These are phyloP conservation scores for Suillus variegatus DNA, from an alignment of 768 basidiomycete genomes.

Conservation along the genomic window DNA sequence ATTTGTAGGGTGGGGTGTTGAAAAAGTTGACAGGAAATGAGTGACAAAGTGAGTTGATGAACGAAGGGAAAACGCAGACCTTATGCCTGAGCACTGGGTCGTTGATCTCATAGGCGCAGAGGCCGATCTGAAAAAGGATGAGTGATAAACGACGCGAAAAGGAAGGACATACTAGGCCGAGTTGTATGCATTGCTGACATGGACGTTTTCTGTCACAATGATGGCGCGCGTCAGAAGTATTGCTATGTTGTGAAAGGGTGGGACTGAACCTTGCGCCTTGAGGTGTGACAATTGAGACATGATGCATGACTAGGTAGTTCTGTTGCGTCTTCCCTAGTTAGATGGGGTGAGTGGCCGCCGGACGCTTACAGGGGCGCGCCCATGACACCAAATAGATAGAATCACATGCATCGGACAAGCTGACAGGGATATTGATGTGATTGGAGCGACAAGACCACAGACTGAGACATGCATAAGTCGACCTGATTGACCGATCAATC, in stretches of 20 bases:
- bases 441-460: too few relatives aligned
- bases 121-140: constrained; percentile 64
- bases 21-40: too few relatives aligned
- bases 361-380: too few relatives aligned
- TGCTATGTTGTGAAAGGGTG: constrained; percentile 1
- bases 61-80: constrained; percentile 41
- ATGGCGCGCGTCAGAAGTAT: constrained; percentile 7
- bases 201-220: constrained; percentile 93
- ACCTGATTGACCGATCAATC: too few relatives aligned
- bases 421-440: too few relatives aligned
- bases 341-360: too few relatives aligned
- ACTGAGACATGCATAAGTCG: too few relatives aligned
- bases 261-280: constrained; percentile 79
- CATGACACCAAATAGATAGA: too few relatives aligned
- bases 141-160: constrained; percentile 7
- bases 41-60: too few relatives aligned
- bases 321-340: constrained; percentile 86
- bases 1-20: too few relatives aligned
- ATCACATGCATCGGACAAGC: too few relatives aligned
- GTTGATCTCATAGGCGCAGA: constrained; percentile 94
- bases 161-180: constrained; percentile 64
- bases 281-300: constrained; percentile 89
- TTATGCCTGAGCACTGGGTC: constrained; percentile 62
- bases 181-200: constrained; percentile 87
- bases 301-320: constrained; percentile 90